phyloP scores from a whole-genome alignment of 805 yeast species.

The Cyberlindnera xishuangbannaensis region DNA sequence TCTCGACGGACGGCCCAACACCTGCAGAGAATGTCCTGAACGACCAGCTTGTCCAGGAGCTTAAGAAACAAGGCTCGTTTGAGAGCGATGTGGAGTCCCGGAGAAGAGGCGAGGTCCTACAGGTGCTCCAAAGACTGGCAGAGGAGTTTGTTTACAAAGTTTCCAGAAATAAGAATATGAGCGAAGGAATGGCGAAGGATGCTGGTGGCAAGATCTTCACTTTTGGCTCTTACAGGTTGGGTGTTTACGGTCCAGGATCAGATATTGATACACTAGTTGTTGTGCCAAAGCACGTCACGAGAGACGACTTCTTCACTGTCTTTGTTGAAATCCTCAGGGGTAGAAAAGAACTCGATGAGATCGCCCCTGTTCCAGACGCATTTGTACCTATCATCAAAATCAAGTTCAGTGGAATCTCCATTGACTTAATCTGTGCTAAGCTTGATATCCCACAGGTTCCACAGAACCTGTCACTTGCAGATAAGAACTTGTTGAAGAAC shows the following conservation, averaged over 20 bases:
- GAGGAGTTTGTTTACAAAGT: slow-evolving; percentile 81
- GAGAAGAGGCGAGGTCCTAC: slow-evolving; percentile 71
- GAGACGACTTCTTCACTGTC: slow-evolving; percentile 84
- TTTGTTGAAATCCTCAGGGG: slow-evolving; percentile 64
- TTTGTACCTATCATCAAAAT: slow-evolving; percentile 95
- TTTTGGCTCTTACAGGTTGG: slow-evolving; percentile 88
- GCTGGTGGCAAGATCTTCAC: slow-evolving; percentile 98
- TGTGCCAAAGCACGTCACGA: slow-evolving; percentile 89
- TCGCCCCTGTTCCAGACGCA: slow-evolving; percentile 93
- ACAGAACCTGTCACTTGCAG: slow-evolving; percentile 62
- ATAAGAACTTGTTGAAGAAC: slow-evolving; percentile 79
- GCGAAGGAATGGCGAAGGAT: slow-evolving; percentile 95
- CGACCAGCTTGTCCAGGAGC: slow-evolving; percentile 69
- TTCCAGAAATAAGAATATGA: slow-evolving; percentile 79
- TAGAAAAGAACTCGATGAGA: slow-evolving; percentile 82
- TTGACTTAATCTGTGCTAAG: slow-evolving; percentile 83
- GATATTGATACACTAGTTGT: slow-evolving; percentile 97
- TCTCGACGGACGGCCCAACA: slow-evolving; percentile 80
- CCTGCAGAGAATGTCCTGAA: slow-evolving; percentile 72
- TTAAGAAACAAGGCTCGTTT: slow-evolving; percentile 80
- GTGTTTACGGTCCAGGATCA: slow-evolving; percentile 97
- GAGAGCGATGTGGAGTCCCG: slow-evolving; percentile 82
- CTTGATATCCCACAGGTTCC: slow-evolving; percentile 85
- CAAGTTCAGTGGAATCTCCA: slow-evolving; percentile 84
- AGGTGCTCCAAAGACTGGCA: slow-evolving; percentile 63